These are phyloP conservation scores for Mycena crocata DNA, from an alignment of 768 basidiomycete species.

Conservation along the genomic window DNA sequence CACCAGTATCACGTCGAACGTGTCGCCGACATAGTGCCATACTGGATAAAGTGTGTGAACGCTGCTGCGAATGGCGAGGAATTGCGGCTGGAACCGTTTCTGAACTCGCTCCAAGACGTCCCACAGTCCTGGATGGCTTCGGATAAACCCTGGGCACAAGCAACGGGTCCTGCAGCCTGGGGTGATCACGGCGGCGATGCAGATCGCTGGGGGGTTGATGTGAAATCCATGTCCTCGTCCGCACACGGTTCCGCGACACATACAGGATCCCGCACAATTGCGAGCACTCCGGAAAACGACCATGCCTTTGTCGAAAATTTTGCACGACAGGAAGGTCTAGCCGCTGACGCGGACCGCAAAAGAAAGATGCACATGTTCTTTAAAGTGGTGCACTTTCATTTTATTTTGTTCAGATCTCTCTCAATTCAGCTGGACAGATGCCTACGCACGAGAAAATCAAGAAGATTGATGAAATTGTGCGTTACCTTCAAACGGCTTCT, in stretches of 20 bases:
- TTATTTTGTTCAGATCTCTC: background rate
- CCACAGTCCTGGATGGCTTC: constrained; percentile 16
- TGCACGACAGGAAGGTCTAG: constrained; percentile 25
- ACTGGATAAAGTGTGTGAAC: constrained; percentile 51
- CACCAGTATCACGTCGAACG: constrained; percentile 55
- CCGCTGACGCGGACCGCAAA: constrained; percentile 48
- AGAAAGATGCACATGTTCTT: constrained; percentile 63
- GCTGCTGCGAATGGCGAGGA: constrained; percentile 27
- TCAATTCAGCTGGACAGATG: constrained; percentile 52
- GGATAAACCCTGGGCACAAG: constrained; percentile 13
- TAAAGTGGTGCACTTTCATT: constrained; percentile 49
- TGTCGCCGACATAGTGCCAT: constrained; percentile 61
- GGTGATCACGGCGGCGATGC: constrained; percentile 9
- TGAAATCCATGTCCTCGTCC: constrained; percentile 8
- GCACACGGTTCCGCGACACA: constrained; percentile 10
- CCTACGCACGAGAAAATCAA: constrained; percentile 64
- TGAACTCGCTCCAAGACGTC: constrained; percentile 20
- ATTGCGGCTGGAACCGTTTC: constrained; percentile 26
- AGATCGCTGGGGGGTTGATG: constrained; percentile 18
- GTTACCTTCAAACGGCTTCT: constrained; percentile 44
- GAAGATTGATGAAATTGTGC: constrained; percentile 63
- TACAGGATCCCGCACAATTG: constrained; percentile 10
- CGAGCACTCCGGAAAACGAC: background rate
- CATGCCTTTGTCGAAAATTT: constrained; percentile 28
- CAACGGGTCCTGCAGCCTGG: constrained; percentile 13